Percentiles rank a stretch among this genome's conserved stretches.
Evolutionary conservation across 805 yeast species (phyloP).

Genomic region (Zygoascus biomembranicola): DNA sequence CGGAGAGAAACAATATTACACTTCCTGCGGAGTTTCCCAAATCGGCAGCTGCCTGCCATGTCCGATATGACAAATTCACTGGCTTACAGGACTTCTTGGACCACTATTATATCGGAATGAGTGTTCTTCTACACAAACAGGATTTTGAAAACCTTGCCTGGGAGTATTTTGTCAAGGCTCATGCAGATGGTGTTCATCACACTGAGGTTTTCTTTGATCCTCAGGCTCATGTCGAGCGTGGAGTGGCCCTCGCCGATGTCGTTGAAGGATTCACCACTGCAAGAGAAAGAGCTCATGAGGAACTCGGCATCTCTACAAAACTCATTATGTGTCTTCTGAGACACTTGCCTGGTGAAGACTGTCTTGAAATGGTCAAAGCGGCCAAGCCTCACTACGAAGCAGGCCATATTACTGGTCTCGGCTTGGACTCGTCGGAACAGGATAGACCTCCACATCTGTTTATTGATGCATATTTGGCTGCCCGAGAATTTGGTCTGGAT

Average conservation of each 20-base stretch:
- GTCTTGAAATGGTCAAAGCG: constrained; percentile 47
- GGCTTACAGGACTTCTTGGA: constrained; percentile 73
- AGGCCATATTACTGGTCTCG: constrained; percentile 66
- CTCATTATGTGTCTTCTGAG: constrained; percentile 76
- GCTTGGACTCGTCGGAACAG: constrained; percentile 73
- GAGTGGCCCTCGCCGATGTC: constrained; percentile 49
- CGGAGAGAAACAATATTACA: constrained; percentile 51
- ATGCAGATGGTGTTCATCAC: constrained; percentile 35
- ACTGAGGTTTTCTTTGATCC: constrained; percentile 80
- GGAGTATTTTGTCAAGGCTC: constrained; percentile 18
- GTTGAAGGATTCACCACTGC: constrained; percentile 63
- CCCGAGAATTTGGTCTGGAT: constrained; percentile 42
- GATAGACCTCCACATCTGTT: constrained; percentile 72
- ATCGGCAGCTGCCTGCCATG: constrained; percentile 47
- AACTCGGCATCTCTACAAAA: constrained; percentile 58
- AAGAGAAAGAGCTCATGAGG: constrained; percentile 48
- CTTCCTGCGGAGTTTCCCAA: constrained; percentile 60
- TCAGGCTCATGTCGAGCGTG: constrained; percentile 71
- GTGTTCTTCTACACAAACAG: constrained; percentile 56
- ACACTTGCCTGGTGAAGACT: constrained; percentile 57
- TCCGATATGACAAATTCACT: constrained; percentile 51
- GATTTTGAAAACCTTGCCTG: constrained; percentile 77
- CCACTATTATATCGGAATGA: constrained; percentile 74
- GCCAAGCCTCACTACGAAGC: constrained; percentile 44
- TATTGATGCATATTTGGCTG: constrained; percentile 48